phyloP scores from a whole-genome alignment of 1,139 yeast species.

The Magnusiomyces ingens region DNA sequence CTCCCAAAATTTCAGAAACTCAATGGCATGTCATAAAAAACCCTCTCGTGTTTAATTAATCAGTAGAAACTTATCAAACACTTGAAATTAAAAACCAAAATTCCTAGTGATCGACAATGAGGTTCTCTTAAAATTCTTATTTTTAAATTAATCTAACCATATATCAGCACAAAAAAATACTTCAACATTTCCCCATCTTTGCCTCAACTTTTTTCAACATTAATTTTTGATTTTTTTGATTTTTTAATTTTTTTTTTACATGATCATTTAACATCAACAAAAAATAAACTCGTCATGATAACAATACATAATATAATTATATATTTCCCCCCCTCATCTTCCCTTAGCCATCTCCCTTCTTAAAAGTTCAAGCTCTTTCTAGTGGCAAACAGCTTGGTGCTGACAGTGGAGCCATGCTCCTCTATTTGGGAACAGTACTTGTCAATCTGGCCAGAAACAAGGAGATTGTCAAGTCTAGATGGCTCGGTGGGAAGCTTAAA shows the following conservation, averaged over 20 bases:
- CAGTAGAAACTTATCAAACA: too few relatives aligned
- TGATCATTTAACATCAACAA: not conserved
- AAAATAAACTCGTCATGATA: not conserved
- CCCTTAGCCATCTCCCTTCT: not conserved
- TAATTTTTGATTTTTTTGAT: not conserved
- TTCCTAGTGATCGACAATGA: too few relatives aligned
- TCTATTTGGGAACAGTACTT: conserved; percentile 62
- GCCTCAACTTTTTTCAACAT: not conserved
- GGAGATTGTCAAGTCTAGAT: conserved; percentile 65
- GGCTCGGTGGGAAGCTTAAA: conserved; percentile 73
- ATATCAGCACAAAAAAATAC: too few relatives aligned
- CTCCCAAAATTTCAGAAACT: too few relatives aligned
- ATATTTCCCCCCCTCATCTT: not conserved
- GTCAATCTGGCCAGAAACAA: conserved; percentile 63
- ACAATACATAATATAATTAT: not conserved
- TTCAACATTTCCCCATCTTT: not conserved
- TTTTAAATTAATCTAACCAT: too few relatives aligned
- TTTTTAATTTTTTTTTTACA: not conserved
- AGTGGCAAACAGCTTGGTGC: conserved; percentile 54
- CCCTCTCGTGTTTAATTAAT: too few relatives aligned
- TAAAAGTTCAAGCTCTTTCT: conserved; percentile 40
- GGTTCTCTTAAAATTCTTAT: too few relatives aligned
- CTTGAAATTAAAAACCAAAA: too few relatives aligned
- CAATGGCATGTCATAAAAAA: too few relatives aligned
- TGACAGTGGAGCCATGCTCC: conserved; percentile 52